A percentile compares a stretch with the other conserved stretches of the same genome.
Conservation (phyloP, 495 filamentous ascomycete genomes). For the Talaromyces thailandensis region DNA sequence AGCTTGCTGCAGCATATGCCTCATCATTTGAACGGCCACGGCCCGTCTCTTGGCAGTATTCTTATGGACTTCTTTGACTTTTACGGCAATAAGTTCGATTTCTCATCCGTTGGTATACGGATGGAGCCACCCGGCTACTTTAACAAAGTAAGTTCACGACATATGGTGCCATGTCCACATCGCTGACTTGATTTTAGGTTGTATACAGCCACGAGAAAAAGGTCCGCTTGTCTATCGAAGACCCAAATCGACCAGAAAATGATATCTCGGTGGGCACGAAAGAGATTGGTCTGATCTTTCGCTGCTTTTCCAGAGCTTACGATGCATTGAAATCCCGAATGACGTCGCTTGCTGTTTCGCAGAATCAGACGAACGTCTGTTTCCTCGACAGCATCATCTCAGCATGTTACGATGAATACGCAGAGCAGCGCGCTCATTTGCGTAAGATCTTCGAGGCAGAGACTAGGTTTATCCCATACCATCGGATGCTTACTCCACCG, state of each 20-base stretch:
- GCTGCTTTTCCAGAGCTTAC: constrained; percentile 56
- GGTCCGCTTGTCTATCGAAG: constrained; percentile 64
- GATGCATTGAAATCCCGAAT: constrained; percentile 48
- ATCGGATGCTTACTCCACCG: constrained; percentile 20
- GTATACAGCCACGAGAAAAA: constrained; percentile 28
- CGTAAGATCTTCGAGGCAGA: constrained; percentile 34
- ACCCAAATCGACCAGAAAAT: constrained; percentile 76
- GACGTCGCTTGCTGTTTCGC: constrained; percentile 21
- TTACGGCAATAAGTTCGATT: constrained; percentile 75
- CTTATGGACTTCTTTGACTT: constrained; percentile 81
- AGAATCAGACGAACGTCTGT: constrained; percentile 30
- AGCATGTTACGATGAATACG: constrained; percentile 64
- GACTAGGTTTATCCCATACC: constrained; percentile 27
- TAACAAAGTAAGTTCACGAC: constrained; percentile 53
- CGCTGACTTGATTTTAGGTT: not conserved
- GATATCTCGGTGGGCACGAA: constrained; percentile 76
- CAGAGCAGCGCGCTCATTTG: constrained; percentile 49
- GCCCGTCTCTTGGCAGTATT: constrained; percentile 63
- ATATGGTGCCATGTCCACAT: not conserved
- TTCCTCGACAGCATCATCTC: constrained; percentile 58
- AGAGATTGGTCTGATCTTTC: constrained; percentile 52
- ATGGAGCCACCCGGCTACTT: constrained; percentile 62
- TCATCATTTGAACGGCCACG: constrained; percentile 45
- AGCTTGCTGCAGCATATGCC: constrained; percentile 75
- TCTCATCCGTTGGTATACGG: constrained; percentile 55